Evolutionary conservation across 352 stramenopile species (phyloP).

Genomic region (Blastocystis sp.): DNA sequence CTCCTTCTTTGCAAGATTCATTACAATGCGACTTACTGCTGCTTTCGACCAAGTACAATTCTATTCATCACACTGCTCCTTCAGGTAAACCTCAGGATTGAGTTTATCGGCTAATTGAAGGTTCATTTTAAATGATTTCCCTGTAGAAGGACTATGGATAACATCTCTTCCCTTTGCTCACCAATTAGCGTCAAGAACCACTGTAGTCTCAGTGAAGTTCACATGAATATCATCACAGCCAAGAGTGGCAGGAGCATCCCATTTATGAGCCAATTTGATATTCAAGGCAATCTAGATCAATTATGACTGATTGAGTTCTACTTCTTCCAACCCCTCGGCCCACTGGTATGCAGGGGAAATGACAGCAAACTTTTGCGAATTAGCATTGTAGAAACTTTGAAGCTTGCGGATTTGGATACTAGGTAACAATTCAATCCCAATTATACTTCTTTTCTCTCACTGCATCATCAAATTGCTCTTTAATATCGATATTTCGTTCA

Average conservation of each 20-base stretch:
- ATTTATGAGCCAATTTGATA: constrained; percentile 67
- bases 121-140: constrained; percentile 35
- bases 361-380: constrained; percentile 2
- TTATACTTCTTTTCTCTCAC: constrained; percentile 33
- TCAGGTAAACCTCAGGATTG: not conserved
- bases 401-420: constrained; percentile 63
- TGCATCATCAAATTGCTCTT: not conserved
- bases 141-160: constrained; percentile 24
- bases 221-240: constrained; percentile 27
- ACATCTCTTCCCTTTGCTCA: not conserved
- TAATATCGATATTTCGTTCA: not conserved
- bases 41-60: constrained; percentile 39
- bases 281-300: constrained; percentile 29
- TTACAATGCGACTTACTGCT: constrained; percentile 32
- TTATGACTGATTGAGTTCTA: not conserved
- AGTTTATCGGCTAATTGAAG: not conserved
- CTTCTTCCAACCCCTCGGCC: constrained; percentile 45
- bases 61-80: not conserved
- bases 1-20: constrained; percentile 40
- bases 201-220: constrained; percentile 52
- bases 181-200: constrained; percentile 17
- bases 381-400: constrained; percentile 24
- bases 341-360: constrained; percentile 51
- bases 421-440: not conserved
- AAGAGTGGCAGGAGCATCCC: constrained; percentile 61